These are phyloP conservation scores for Perkinsus chesapeaki DNA, from an alignment of 169 alveolate genomes.

Conservation along the genomic window DNA sequence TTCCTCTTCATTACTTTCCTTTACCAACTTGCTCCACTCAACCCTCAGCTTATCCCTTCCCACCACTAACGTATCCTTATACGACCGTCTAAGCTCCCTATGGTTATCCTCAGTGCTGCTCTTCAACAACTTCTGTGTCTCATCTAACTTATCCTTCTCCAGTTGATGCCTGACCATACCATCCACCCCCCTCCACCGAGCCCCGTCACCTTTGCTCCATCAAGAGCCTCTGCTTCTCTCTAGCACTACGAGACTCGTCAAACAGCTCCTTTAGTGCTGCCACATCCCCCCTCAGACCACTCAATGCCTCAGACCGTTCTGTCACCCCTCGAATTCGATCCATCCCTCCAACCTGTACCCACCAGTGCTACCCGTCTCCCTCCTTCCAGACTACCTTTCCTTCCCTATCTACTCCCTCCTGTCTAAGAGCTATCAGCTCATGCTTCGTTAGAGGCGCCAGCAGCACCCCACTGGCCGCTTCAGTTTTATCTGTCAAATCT, in stretches of 20 bases:
- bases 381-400: background rate
- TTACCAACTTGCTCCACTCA: background rate
- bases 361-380: background rate
- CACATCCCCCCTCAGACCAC: background rate
- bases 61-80: background rate
- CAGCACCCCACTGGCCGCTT: background rate
- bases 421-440: background rate
- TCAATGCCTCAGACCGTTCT: background rate
- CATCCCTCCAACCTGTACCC: background rate
- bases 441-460: background rate
- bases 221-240: background rate
- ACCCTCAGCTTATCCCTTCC: background rate
- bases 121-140: background rate
- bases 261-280: background rate
- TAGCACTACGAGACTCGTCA: background rate
- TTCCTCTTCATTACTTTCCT: background rate
- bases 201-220: background rate
- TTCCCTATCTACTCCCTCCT: background rate
- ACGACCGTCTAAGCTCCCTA: background rate
- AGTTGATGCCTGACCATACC: background rate
- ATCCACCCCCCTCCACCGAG: background rate
- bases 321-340: background rate
- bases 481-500: background rate
- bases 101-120: background rate
- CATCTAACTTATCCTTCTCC: background rate